Percentiles rank a stretch among this genome's conserved stretches.
Conservation (phyloP, 2,329 filamentous ascomycete species). For the Dactylonectria estremocensis region DNA sequence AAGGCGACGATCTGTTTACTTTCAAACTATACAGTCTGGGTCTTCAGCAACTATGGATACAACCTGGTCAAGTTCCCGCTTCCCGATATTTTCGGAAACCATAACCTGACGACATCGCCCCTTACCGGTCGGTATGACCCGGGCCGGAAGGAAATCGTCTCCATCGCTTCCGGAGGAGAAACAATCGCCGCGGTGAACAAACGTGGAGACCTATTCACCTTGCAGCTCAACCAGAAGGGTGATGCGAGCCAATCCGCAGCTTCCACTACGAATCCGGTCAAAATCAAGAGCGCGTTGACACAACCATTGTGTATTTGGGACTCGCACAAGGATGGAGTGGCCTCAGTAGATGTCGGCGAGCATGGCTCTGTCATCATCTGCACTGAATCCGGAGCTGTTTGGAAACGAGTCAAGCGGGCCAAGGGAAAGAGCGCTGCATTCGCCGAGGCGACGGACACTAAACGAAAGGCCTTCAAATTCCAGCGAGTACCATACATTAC, state of each 20-base stretch:
- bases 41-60: slow-evolving; percentile 97
- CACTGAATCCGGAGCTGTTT: slow-evolving; percentile 92
- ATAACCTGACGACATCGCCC: slow-evolving; percentile 77
- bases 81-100: slow-evolving; percentile 78
- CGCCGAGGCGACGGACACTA: slow-evolving; percentile 66
- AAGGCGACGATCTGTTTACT: slow-evolving; percentile 89
- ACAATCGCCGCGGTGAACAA: slow-evolving; percentile 91
- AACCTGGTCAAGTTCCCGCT: slow-evolving; percentile 89
- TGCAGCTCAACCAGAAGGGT: slow-evolving; percentile 79
- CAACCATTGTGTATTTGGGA: slow-evolving; percentile 89
- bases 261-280: slow-evolving; percentile 93
- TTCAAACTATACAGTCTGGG: slow-evolving; percentile 89
- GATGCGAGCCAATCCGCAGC: slow-evolving; percentile 73
- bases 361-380: slow-evolving; percentile 96
- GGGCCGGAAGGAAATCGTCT: slow-evolving; percentile 78
- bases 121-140: slow-evolving; percentile 65
- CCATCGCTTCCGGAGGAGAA: slow-evolving; percentile 88
- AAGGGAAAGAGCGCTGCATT: slow-evolving; percentile 80
- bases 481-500: slow-evolving; percentile 91
- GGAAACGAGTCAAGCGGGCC: slow-evolving; percentile 86
- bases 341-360: slow-evolving; percentile 90
- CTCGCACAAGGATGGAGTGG: slow-evolving; percentile 87
- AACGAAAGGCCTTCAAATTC: slow-evolving; percentile 94
- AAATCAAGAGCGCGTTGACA: slow-evolving; percentile 88
- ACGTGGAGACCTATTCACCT: slow-evolving; percentile 89